Percentiles rank a stretch among this genome's conserved stretches.
Evolutionary conservation across 2,329 filamentous ascomycete genomes (phyloP).

Genomic region (Aspergillus niger): DNA sequence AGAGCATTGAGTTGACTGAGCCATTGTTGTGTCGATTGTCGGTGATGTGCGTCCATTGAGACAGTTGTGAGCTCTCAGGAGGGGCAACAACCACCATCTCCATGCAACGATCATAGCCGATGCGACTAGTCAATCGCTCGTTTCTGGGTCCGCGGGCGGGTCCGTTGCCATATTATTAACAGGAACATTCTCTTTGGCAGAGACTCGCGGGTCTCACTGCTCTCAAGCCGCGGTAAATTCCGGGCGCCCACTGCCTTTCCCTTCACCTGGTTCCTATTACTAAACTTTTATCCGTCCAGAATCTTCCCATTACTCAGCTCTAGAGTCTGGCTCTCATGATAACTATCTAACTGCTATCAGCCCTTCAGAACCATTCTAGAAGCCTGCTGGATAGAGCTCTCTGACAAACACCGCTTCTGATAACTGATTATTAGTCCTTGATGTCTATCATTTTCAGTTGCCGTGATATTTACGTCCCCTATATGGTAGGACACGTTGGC

Average conservation of each 20-base stretch:
- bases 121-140: neutral
- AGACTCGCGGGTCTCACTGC: conserved; percentile 9
- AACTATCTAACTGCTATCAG: neutral
- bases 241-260: neutral
- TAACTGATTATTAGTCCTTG: neutral
- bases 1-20: too few species aligned
- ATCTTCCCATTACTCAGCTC: conserved; percentile 2
- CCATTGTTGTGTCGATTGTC: neutral
- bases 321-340: neutral
- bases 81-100: neutral
- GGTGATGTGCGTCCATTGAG: neutral
- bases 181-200: conserved; percentile 24
- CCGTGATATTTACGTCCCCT: too few species aligned
- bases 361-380: neutral
- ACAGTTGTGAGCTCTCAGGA: neutral
- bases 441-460: neutral
- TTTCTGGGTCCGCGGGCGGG: conserved; percentile 1
- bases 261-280: neutral
- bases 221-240: conserved; percentile 10
- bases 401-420: too few species aligned
- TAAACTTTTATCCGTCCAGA: conserved; percentile 9
- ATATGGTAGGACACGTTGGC: neutral
- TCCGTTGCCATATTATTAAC: conserved; percentile 28
- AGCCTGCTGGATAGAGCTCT: neutral
- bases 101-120: conserved; percentile 3